Base-by-base conservation (phyloP, 208 protist genomes). In the Sergeia podlipaevii region DNA sequence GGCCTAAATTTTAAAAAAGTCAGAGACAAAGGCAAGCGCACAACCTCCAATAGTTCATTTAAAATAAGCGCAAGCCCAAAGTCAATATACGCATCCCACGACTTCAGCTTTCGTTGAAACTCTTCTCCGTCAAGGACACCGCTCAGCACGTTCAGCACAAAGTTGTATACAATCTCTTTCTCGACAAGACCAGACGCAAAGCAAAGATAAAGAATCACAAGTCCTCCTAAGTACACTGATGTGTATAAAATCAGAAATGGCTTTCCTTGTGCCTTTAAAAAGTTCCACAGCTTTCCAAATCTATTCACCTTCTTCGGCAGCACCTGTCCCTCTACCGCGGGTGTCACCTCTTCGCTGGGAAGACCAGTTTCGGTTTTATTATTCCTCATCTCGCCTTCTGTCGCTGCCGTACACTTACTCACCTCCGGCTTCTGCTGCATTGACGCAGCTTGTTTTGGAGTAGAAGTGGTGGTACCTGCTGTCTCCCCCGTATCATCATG, bases 1-100 rank as follows among this genome's bases (percentile, higher is more conserved):
- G 27, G 4, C 30, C 38, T 15, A 58, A 44, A 28, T 38, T 23
- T 18, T 33, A 49, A 50, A 50, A 23, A 43, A 28, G 42, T 17
- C 15, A 30, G 8, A 43, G 2, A 6, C 7, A 79, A 44, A 20
- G 77, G 77, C 18, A 85, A 61, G 26, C 73, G 70, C 17, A 76
- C 52, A 15, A 81, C 37, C 56, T 81, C 77, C 2, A 77, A 43
- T 49, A 75, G 58, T 47, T 85, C 73, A 60, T 76, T 80, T 47
- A 85, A 67, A 4, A 75, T 65, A 45, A 85, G 65, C 13, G 77
- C 77, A 59, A 80, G 78, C 27, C 73, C 77, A 34, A 85, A 43
- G 59, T 85, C 63, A 17, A 68, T 55, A 45, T 75, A 85, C 8
- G 55, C 65, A 10, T 69, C 64, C 77, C 77, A 85, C 33, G 77